Evolutionary conservation across 2,329 filamentous ascomycete species (phyloP), one percentile per base, ranked within the genome.

Genomic region (Ascosphaera aggregata): DNA sequence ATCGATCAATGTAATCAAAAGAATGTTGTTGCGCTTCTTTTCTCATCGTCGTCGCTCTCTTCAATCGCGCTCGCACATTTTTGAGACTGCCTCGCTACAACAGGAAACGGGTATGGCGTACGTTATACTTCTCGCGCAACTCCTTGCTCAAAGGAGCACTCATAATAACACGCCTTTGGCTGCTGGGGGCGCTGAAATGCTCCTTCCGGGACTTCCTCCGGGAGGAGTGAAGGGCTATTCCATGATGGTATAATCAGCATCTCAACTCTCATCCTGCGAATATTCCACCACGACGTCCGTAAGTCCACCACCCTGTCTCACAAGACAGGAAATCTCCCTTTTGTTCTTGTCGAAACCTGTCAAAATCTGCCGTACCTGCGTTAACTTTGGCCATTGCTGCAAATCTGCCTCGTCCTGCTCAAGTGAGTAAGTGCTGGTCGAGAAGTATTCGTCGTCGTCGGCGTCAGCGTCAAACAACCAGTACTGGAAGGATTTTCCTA

Each of bases 141-240:
- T 98, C 89, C 73, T 93, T 92, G 71, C 72, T 80, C 53, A 94
- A 73, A 55, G 81, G 80, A 52, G 89, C 85, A 69, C 79, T 86
- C 85, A 98, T 94, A 70, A 93, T 93, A 56, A 77, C 72, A 62
- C 89, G 82, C 66, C 89, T 85, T 61, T 81, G 73, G 69, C 79
- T 84, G 63, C 85, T 94, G 53, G 85, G 84, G 52, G 89, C 89
- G 62, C 72, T 69, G 76, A 92, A 98, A 74, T 98, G 86, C 62
- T 82, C 80, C 73, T 93, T 93, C 67, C 89, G 82, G 68, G 82
- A 89, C 82, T 98, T 98, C 70, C 86, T 79, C 68, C 86, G 76
- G 60, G 84, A 93, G 65, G 80, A 81, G 64, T 55, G 51, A 46
- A 60, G 44, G 44, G 48, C 58, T 61, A 43, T 39, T 39, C 11